Evolutionary conservation across 1,139 yeast genomes (phyloP).

Genomic region (Cylindricascospora bacillispora): DNA sequence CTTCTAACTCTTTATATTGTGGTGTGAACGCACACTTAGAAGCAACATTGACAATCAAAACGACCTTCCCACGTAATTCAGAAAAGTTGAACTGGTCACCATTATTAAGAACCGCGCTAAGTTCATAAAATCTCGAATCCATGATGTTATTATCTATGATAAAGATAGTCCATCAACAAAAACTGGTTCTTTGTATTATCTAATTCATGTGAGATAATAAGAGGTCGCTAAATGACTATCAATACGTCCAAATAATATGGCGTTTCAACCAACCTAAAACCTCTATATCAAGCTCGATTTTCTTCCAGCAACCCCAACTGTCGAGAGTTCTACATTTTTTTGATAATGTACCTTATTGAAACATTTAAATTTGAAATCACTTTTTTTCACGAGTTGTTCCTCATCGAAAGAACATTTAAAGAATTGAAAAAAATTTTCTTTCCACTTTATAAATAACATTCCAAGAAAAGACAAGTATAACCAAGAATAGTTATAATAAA

Average conservation of each 20-base stretch:
- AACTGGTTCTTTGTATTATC: neutral
- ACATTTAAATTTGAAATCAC: no score
- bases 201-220: neutral
- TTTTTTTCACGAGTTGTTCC: no score
- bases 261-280: no score
- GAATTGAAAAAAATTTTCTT: neutral
- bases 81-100: slow-evolving; percentile 48
- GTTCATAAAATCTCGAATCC: slow-evolving; percentile 27
- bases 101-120: slow-evolving; percentile 35
- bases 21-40: slow-evolving; percentile 41
- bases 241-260: no score
- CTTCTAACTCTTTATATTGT: slow-evolving; percentile 69
- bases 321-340: no score
- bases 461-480: neutral
- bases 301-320: no score
- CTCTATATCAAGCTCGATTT: no score
- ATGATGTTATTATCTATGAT: neutral
- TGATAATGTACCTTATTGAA: no score
- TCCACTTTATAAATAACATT: neutral
- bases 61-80: slow-evolving; percentile 66
- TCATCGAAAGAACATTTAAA: no score
- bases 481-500: neutral
- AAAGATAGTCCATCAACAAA: neutral
- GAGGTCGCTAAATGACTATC: neutral
- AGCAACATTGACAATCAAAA: slow-evolving; percentile 71